Base-by-base conservation (phyloP, 106 monocot species). In the Acanthochlamys bracteata region DNA sequence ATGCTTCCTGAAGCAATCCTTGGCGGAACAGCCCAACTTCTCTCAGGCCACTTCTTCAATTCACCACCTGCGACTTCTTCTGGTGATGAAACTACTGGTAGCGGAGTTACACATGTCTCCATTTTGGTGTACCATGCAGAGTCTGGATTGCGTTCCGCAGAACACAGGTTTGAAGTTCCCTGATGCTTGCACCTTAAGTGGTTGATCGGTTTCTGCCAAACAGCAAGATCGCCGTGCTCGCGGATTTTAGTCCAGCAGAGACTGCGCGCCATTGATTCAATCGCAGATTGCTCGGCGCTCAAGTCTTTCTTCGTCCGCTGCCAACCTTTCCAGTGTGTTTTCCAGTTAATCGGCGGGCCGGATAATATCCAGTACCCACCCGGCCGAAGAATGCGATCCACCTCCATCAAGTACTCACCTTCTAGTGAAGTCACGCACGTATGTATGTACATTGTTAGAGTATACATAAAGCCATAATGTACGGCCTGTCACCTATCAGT, bases 221-320 rank as follows among this genome's bases (percentile, higher is more conserved):
- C 59, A 17, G 85, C 81, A 53, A 86, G 68, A 55, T 86, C 82
- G 17, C 76, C 76, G 57, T 60, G 41, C 65, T 73, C 73, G 65
- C 68, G 74, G 17, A 79, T 23, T 71, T 82, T 82, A 65, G 75
- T 82, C 82, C 82, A 86, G 68, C 82, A 86, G 14, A 86, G 70
- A 21, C 70, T 71, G 25, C 42, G 20, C 12, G 79, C 76, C 10
- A 74, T 23, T 16, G 62, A 25, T 61, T 86, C 79, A 19, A 86
- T 82, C 23, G 66, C 55, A 2, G 63, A 42, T 42, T 79, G 82
- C 67, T 86, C 86, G 0, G 39, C 42, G 23, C 40, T 73, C 25
- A 82, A 66, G 22, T 86, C 86, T 9, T 79, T 76, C 42, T 54
- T 10, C 0, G 78, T 72, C 12, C 81, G 49, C 12, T 75, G 14